Evolutionary conservation across 2,329 filamentous ascomycete species (phyloP), one percentile per base, ranked within the genome.

Genomic region (Scedosporium boydii): DNA sequence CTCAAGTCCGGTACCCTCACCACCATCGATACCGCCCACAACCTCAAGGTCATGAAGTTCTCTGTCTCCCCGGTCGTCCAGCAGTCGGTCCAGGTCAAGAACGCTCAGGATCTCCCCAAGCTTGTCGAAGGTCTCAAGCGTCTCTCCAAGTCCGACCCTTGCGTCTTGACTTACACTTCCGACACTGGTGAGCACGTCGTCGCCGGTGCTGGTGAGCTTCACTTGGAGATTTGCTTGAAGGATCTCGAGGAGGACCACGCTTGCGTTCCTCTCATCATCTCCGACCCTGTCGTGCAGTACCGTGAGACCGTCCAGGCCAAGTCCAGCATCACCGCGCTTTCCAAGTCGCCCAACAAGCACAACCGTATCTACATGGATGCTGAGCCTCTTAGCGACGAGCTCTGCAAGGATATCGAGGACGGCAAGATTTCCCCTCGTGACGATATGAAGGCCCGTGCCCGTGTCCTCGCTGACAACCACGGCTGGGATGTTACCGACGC

Each of bases 31-130:
- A 96, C 91, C 69, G 93, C 95, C 77, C 95, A 99, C 89, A 99
- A 99, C 89, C 83, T 99, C 75, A 98, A 98, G 89, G 95, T 99
- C 82, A 99, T 99, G 95, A 98, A 97, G 86, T 99, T 99, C 90
- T 99, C 95, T 75, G 95, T 99, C 78, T 98, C 95, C 65, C 95
- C 95, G 73, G 95, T 99, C 82, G 95, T 99, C 70, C 93, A 90
- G 82, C 93, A 93, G 71, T 96, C 95, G 79, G 95, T 99, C 74
- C 91, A 97, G 82, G 93, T 97, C 85, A 98, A 98, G 91, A 99
- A 99, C 83, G 95, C 95, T 74, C 92, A 96, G 83, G 95, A 99
- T 86, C 88, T 99, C 68, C 95, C 95, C 80, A 99, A 99, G 89
- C 88, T 99, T 65, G 95, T 99, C 73, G 95, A 99, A 85, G 95